Evolutionary conservation across 305 asterid species (phyloP), one percentile per base, ranked within the genome.

Genomic region (Coffea humblotiana): DNA sequence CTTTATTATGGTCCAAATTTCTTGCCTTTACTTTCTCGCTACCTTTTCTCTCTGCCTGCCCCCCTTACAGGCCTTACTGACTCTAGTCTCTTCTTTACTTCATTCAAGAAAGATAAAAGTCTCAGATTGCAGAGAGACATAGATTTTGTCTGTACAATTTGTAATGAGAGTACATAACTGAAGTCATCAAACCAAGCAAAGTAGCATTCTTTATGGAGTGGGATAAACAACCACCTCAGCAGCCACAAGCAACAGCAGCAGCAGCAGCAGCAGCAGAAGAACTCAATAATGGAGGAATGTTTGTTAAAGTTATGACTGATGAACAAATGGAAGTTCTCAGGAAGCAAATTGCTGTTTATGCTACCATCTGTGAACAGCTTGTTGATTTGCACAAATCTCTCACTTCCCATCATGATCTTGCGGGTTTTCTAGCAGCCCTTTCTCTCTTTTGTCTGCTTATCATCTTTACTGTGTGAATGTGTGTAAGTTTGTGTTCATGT

Each of bases 291-390:
- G 87, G 93, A 5, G 95, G 93, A 76, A 88, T 92, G 91, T 94
- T 90, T 79, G 96, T 96, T 78, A 96, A 92, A 85, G 98, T 94
- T 77, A 96, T 96, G 99, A 96, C 97, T 0, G 99, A 96, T 77
- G 98, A 96, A 81, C 99, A 96, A 88, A 90, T 96, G 93, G 98
- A 94, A 82, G 90, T 90, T 13, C 90, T 96, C 48, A 91, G 97
- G 63, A 94, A 96, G 89, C 99, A 96, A 89, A 96, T 96, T 65
- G 98, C 97, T 4, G 95, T 88, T 35, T 96, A 94, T 78, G 95
- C 98, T 81, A 86, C 94, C 89, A 92, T 96, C 81, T 94, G 95
- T 67, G 96, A 94, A 75, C 95, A 96, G 78, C 99, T 96, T 71
- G 97, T 96, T 47, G 95, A 92, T 81, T 78, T 95, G 88, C 99